phyloP scores from a whole-genome alignment of 2,329 filamentous ascomycete species.

The Pyricularia sp. region DNA sequence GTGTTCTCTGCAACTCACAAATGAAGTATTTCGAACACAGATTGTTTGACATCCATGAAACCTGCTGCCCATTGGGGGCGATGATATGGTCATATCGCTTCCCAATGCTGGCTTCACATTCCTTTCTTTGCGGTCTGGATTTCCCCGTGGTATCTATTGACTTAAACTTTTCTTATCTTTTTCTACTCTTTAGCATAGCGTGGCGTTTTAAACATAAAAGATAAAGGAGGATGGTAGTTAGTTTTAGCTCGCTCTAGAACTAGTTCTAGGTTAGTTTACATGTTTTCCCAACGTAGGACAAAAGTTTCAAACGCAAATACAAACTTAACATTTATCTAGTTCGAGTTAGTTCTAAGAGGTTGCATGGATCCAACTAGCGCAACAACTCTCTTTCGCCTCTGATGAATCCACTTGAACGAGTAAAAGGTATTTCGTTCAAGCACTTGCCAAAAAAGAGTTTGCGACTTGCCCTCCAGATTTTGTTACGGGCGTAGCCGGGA shows the following conservation, averaged over 20 bases:
- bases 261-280: too few species aligned
- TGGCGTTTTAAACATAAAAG: not conserved
- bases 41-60: not conserved
- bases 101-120: not conserved
- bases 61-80: not conserved
- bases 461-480: too few species aligned
- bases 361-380: too few species aligned
- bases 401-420: too few species aligned
- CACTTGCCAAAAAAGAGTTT: too few species aligned
- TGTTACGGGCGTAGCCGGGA: too few species aligned
- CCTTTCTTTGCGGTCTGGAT: not conserved
- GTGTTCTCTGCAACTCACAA: not conserved
- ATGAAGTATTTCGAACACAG: not conserved
- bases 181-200: not conserved
- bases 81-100: not conserved
- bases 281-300: not conserved
- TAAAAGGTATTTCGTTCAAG: too few species aligned
- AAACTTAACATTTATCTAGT: not conserved
- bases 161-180: not conserved
- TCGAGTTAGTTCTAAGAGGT: too few species aligned
- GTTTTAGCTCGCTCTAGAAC: not conserved
- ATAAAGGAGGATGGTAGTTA: not conserved
- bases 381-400: too few species aligned
- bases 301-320: not conserved
- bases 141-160: not conserved